These are phyloP conservation scores for Oropetium thomaeum DNA, from an alignment of 176 grass and related monocot species.

Conservation along the genomic window DNA sequence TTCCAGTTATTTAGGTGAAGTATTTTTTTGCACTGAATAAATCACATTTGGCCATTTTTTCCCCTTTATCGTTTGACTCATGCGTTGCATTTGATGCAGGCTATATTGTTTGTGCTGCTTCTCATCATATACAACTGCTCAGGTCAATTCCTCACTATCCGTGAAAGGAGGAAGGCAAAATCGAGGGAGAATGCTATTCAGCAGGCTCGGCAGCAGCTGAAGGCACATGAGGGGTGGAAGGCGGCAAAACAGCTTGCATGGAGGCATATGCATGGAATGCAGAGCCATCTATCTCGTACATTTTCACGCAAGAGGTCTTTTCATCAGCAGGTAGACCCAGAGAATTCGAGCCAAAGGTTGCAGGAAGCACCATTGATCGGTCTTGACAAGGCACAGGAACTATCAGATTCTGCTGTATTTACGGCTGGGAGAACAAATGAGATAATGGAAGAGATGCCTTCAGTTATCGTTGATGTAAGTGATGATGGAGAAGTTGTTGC, in stretches of 20 bases:
- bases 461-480: conserved; percentile 41
- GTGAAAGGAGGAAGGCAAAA: conserved; percentile 60
- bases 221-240: conserved; percentile 73
- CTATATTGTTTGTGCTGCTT: conserved; percentile 53
- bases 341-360: conserved; percentile 25
- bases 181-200: conserved; percentile 75
- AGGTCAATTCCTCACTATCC: conserved; percentile 62
- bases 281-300: conserved; percentile 54
- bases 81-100: conserved; percentile 38
- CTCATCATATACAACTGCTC: conserved; percentile 91
- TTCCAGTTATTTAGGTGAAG: background rate
- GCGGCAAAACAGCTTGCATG: conserved; percentile 58
- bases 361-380: conserved; percentile 33
- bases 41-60: background rate
- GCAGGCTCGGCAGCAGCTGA: conserved; percentile 62
- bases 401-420: conserved; percentile 45
- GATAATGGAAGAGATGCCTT: conserved; percentile 50
- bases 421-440: conserved; percentile 23
- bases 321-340: background rate
- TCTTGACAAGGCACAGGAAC: conserved; percentile 11
- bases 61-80: background rate
- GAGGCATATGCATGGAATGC: conserved; percentile 44
- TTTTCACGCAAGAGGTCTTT: conserved; percentile 54
- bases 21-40: background rate
- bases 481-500: conserved; percentile 40